Conservation (phyloP, 1,139 yeast species). For the Ogataea hybrid region DNA sequence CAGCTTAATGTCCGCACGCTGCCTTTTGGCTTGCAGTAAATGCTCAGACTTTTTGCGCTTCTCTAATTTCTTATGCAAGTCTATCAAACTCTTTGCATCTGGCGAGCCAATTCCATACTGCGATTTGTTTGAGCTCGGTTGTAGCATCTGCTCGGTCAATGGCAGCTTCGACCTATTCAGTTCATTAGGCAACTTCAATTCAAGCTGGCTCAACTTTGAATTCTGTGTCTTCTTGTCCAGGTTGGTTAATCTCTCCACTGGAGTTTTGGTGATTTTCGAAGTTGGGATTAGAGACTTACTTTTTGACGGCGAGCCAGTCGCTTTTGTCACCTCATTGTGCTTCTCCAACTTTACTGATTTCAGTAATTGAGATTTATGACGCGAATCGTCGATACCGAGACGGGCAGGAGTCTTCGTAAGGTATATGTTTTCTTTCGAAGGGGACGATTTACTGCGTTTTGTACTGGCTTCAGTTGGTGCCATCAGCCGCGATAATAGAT, state of each 20-base stretch:
- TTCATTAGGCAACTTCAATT: conserved; percentile 5
- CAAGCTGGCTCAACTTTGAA: conserved; percentile 10
- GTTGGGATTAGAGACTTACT: neutral
- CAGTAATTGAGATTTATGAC: conserved; percentile 7
- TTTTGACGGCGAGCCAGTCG: conserved; percentile 6
- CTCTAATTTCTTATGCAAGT: conserved; percentile 19
- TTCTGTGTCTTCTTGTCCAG: conserved; percentile 4
- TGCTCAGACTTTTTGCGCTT: conserved; percentile 21
- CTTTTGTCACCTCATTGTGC: conserved; percentile 2
- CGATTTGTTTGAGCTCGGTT: conserved; percentile 9
- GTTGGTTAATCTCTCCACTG: conserved; percentile 7
- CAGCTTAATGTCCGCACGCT: conserved; percentile 11
- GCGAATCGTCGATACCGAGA: conserved; percentile 6
- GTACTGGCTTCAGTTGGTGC: conserved; percentile 37
- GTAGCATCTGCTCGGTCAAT: conserved; percentile 18
- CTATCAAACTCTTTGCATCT: conserved; percentile 17
- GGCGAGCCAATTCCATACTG: conserved; percentile 9
- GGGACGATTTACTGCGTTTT: conserved; percentile 19
- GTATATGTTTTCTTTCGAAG: conserved; percentile 1
- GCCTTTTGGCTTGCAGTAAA: conserved; percentile 13
- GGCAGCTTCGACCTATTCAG: conserved; percentile 12
- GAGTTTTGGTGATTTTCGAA: conserved; percentile 16
- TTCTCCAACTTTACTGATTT: conserved; percentile 11
- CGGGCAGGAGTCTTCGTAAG: conserved; percentile 14
- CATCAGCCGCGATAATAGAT: conserved; percentile 31